Base-by-base conservation (phyloP, 2,329 filamentous ascomycete genomes). In the Curvularia hawaiiensis region DNA sequence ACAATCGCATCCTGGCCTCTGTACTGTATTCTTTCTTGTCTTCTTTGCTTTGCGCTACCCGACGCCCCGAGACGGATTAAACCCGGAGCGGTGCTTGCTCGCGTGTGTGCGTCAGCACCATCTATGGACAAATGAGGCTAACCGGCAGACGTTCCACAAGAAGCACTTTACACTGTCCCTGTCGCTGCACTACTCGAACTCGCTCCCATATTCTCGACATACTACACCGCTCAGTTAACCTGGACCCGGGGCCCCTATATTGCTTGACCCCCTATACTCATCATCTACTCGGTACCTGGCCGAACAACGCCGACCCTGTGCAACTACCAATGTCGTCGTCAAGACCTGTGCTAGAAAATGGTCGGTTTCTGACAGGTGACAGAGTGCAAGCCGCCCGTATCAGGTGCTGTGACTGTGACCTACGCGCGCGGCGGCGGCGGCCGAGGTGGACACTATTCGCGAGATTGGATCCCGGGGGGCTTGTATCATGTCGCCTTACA, bases 41-140 rank as follows among this genome's bases (percentile, higher is more conserved):
- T 60, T 50, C 52, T 60, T 59, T 55, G 9, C 35, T 31, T 54
- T 47, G 56, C 57, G 53, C 41, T 54, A 57, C 56, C 59, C 61
- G 56, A 26, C 22, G 14, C 38, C 20, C 46, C 46, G 46, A 45
- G n/a, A 30, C 16, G 24, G 56, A 63, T 63, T 56, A 52, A 60
- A 35, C 39, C 56, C 49, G 39, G 44, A 30, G 52, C 33, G 39
- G 55, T 58, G 58, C 58, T 62, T 57, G 47, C 33, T 35, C 14
- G 33, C 33, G 33, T 35, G 33, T 35, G 33, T 35, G 35, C 49
- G 52, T 65, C 60, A 58, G 59, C 55, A 56, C 54, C 30, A 33
- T 20, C 31, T 26, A 16, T 40, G 50, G 54, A 46, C 51, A 38
- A 50, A 56, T 57, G 59, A 65, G 62, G 59, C 64, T 66, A 62